Percentiles rank a stretch among this genome's conserved stretches.
Conservation (phyloP, 352 stramenopile species). For the Phytophthora palmivora region DNA sequence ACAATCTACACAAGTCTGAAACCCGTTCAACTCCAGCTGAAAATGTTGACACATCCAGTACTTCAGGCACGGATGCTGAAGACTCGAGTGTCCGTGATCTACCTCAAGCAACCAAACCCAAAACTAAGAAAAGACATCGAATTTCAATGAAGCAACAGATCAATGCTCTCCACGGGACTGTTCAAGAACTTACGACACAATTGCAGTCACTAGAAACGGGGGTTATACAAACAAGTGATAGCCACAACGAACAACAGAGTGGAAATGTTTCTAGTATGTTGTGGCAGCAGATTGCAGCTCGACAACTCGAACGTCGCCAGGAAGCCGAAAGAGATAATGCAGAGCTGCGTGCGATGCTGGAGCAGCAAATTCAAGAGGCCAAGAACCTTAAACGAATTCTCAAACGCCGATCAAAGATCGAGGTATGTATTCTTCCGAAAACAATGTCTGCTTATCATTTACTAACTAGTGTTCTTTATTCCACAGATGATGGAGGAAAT, state of each 20-base stretch:
- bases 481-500: slow-evolving; percentile 23
- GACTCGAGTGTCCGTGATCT: background rate
- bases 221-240: background rate
- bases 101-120: background rate
- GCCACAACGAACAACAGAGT: background rate
- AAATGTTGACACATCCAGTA: slow-evolving; percentile 6
- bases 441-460: background rate
- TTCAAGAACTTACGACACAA: slow-evolving; percentile 5
- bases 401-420: background rate
- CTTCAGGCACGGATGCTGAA: slow-evolving; percentile 6
- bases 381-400: slow-evolving; percentile 24
- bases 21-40: background rate
- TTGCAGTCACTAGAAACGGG: slow-evolving; percentile 10
- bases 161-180: slow-evolving; percentile 4
- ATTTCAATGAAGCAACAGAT: slow-evolving; percentile 22
- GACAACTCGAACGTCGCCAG: slow-evolving; percentile 22
- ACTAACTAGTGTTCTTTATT: background rate
- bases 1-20: background rate
- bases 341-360: slow-evolving; percentile 21
- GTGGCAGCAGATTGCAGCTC: slow-evolving; percentile 28
- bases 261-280: background rate
- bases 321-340: slow-evolving; percentile 32
- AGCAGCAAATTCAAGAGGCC: slow-evolving; percentile 30
- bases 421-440: background rate
- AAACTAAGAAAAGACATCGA: slow-evolving; percentile 5